phyloP scores from a whole-genome alignment of 495 filamentous ascomycete species.

The Friedmanniomyces endolithicus region DNA sequence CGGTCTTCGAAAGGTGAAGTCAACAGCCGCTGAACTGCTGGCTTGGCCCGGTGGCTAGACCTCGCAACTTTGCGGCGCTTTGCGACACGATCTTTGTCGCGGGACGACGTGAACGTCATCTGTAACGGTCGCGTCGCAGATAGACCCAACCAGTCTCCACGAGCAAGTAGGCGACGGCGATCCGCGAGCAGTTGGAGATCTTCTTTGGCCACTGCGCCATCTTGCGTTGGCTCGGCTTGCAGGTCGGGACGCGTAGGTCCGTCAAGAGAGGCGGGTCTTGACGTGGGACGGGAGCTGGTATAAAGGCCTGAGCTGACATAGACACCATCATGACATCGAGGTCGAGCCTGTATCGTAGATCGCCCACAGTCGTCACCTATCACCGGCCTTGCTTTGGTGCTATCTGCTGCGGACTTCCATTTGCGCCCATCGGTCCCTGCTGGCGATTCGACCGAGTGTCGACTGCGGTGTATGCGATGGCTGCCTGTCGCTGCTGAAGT shows the following conservation, averaged over 20 bases:
- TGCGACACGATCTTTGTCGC: constrained; percentile 24
- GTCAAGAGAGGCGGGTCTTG: background rate
- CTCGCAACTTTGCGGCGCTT: constrained; percentile 26
- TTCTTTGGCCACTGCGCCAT: background rate
- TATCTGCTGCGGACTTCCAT: background rate
- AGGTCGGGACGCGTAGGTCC: background rate
- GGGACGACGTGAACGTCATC: constrained; percentile 17
- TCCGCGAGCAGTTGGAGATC: constrained; percentile 17
- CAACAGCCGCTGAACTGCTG: background rate
- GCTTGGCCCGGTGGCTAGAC: background rate
- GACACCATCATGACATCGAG: too few species aligned
- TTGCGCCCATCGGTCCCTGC: background rate
- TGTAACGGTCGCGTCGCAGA: constrained; percentile 19
- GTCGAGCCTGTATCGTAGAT: too few species aligned
- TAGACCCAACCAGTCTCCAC: constrained; percentile 27
- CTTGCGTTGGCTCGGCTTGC: background rate
- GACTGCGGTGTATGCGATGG: background rate
- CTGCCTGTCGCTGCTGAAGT: background rate
- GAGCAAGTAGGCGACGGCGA: constrained; percentile 23
- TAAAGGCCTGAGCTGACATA: background rate
- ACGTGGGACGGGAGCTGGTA: background rate
- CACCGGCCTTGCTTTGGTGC: background rate
- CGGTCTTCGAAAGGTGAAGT: constrained; percentile 5
- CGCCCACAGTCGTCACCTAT: too few species aligned
- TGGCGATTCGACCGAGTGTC: background rate